These are phyloP conservation scores for Boletellus deceptivus DNA, from an alignment of 1,284 basidiomycete genomes.

Conservation along the genomic window DNA sequence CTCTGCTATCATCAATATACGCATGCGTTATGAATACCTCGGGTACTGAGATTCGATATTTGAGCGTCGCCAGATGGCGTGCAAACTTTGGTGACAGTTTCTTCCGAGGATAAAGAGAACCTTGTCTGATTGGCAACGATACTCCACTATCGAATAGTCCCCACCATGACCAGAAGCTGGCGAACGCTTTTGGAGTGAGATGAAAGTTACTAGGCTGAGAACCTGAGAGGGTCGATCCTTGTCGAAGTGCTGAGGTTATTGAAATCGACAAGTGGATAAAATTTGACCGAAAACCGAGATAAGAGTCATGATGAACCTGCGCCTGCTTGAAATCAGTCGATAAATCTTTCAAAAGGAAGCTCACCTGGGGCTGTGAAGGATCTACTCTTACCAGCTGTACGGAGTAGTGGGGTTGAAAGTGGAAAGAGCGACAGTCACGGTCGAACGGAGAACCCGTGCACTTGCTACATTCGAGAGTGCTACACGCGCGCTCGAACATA, in stretches of 20 bases:
- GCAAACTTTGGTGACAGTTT: slow-evolving; percentile 87
- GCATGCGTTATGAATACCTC: slow-evolving; percentile 86
- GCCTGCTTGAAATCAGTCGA: slow-evolving; percentile 1
- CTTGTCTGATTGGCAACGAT: slow-evolving; percentile 86
- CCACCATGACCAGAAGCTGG: slow-evolving; percentile 95
- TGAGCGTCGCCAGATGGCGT: slow-evolving; percentile 86
- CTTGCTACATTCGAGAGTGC: slow-evolving; percentile 59
- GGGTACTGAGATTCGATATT: slow-evolving; percentile 83
- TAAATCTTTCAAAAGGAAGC: slow-evolving; percentile 12
- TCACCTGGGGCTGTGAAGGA: slow-evolving; percentile 49
- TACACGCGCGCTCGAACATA: slow-evolving; percentile 81
- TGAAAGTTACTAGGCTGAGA: slow-evolving; percentile 71
- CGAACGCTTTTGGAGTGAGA: slow-evolving; percentile 82
- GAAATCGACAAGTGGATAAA: slow-evolving; percentile 94
- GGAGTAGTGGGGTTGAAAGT: slow-evolving; percentile 82
- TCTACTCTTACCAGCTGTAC: slow-evolving; percentile 64
- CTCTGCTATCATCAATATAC: slow-evolving; percentile 78
- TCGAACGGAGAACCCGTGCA: slow-evolving; percentile 71
- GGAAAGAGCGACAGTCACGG: slow-evolving; percentile 78
- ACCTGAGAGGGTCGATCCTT: slow-evolving; percentile 21
- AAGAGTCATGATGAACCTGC: slow-evolving; percentile 72
- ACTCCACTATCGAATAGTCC: slow-evolving; percentile 78
- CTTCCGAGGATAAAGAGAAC: slow-evolving; percentile 74
- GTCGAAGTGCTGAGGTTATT: slow-evolving; percentile 60
- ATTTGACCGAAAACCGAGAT: slow-evolving; percentile 87